Evolutionary conservation across 257 asterid genomes (phyloP).

Genomic region (Dorcoceras hygrometricum): DNA sequence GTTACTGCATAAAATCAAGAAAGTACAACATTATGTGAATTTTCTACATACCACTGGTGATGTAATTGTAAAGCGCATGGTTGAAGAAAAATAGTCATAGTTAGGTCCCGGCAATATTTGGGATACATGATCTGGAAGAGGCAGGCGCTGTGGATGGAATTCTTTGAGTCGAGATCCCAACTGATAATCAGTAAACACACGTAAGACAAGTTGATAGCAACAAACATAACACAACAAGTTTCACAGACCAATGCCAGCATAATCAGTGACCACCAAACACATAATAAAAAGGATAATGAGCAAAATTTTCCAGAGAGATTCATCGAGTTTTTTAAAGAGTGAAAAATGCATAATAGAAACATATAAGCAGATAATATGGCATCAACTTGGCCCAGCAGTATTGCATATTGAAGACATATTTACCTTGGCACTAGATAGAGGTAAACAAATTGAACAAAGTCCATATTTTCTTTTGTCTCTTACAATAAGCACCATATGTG

Average conservation of each 20-base stretch:
- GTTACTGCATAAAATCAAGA: slow-evolving; percentile 13
- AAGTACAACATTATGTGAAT: neutral
- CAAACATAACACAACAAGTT: neutral
- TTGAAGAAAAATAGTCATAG: slow-evolving; percentile 83
- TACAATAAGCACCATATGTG: slow-evolving; percentile 59
- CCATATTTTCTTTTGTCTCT: slow-evolving; percentile 50
- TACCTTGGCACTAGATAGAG: slow-evolving; percentile 69
- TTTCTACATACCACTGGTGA: slow-evolving; percentile 77
- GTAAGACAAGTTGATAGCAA: neutral
- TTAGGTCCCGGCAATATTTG: slow-evolving; percentile 88
- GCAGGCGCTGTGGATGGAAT: slow-evolving; percentile 57
- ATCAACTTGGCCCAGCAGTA: slow-evolving; percentile 16
- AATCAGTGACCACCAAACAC: neutral
- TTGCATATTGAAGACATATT: slow-evolving; percentile 20
- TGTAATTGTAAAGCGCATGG: slow-evolving; percentile 78
- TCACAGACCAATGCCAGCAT: neutral
- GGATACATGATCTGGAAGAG: slow-evolving; percentile 82
- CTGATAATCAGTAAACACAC: slow-evolving; percentile 36
- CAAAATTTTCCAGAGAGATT: slow-evolving; percentile 10
- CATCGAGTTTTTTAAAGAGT: neutral
- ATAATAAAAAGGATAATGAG: neutral
- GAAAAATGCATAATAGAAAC: slow-evolving; percentile 3
- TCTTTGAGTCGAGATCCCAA: slow-evolving; percentile 60
- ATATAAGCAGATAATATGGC: slow-evolving; percentile 8
- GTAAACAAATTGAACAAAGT: slow-evolving; percentile 67